phyloP scores from a whole-genome alignment of 352 stramenopile genomes.

The Phytophthora aleatoria region DNA sequence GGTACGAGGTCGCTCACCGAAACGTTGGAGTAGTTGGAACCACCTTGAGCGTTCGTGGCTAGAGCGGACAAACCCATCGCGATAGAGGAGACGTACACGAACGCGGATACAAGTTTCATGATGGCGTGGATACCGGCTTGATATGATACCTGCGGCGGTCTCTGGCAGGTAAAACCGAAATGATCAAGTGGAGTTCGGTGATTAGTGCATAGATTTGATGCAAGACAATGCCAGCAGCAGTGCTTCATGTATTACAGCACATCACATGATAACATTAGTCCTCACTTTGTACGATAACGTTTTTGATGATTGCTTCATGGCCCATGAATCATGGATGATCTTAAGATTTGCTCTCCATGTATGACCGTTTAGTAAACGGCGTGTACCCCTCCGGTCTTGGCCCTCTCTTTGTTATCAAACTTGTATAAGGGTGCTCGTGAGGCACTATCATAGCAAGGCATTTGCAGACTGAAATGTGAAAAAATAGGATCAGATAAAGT shows the following conservation, averaged over 20 bases:
- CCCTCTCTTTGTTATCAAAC: too few relatives aligned
- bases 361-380: too few relatives aligned
- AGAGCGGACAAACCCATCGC: neutral
- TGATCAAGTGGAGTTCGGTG: slow-evolving; percentile 1
- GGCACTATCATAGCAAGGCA: too few relatives aligned
- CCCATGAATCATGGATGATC: neutral
- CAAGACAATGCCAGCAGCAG: neutral
- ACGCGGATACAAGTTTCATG: slow-evolving; percentile 8
- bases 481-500: too few relatives aligned
- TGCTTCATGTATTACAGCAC: neutral
- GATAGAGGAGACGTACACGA: neutral
- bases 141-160: too few relatives aligned
- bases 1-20: slow-evolving; percentile 6
- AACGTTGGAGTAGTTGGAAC: slow-evolving; percentile 3
- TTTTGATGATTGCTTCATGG: neutral
- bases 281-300: slow-evolving; percentile 4
- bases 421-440: too few relatives aligned
- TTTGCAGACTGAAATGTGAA: too few relatives aligned
- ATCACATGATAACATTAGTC: neutral
- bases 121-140: neutral
- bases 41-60: slow-evolving; percentile 8
- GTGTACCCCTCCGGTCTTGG: too few relatives aligned
- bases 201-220: neutral
- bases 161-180: slow-evolving; percentile 11
- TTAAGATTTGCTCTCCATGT: neutral